Evolutionary conservation across 805 yeast genomes (phyloP), one percentile per base, ranked within the genome.

Genomic region (Blastobotrys terrestris): DNA sequence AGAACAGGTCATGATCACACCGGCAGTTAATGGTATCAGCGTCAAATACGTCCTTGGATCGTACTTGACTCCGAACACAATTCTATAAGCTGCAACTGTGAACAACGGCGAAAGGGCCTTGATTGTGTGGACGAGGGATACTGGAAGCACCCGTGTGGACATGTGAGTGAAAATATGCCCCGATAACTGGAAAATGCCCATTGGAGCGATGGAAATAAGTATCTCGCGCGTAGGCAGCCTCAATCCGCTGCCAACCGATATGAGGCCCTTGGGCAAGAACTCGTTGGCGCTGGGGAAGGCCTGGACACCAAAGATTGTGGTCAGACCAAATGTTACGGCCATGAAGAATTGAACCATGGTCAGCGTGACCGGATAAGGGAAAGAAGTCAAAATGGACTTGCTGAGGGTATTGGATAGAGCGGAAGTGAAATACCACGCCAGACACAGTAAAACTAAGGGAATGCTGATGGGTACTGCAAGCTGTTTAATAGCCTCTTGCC

Each of bases 111-210:
- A 84, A 40, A 92, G 73, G 1, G 97, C 94, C 71, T 94, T 94
- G 60, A 92, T 83, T 6, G 97, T 90, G 67, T 92, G 97, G 18
- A 94, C 97, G 58, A 91, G 72, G 3, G 97, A 87, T n/a, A 94
- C 97, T 0, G 97, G 97, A 49, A 94, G 87, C 55, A 87, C 68
- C 1, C 91, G 79, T 1, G 97, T 90, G n/a, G 98, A 92, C 64
- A 87, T 86, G 66, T 91, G 97, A 5, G 95, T 81, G 13, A 95
- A 80, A 56, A 91, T 81, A 68, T 92, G 98, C 18, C 98, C 99
- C 18, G 84, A 73, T 59, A 92, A 87, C 72, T 92, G 98, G 71
- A 92, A 94, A 55, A 83, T 73, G 5, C 97, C 98, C 96, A 92
- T 89, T 16, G 98, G 98, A 19, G 88, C 78, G 0, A 96, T 88